Evolutionary conservation across 2,329 filamentous ascomycete genomes (phyloP), one percentile per base, ranked within the genome.

Genomic region (Alternaria conjuncta): DNA sequence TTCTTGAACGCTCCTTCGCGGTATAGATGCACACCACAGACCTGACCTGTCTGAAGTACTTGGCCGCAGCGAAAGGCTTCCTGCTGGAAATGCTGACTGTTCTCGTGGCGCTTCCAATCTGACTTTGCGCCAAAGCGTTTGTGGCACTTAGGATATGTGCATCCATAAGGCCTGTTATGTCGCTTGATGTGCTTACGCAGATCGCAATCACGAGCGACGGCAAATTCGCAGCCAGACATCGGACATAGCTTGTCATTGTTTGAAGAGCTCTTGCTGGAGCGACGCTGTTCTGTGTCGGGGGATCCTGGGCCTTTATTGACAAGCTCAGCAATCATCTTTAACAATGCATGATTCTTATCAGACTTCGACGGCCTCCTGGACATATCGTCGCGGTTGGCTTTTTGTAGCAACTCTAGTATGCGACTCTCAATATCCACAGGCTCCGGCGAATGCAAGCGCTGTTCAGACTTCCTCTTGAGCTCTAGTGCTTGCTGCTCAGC

Each of bases 51-150:
- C 2, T 50, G 18, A 1, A 58, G 11, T 12, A 49, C 21, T 6
- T 63, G 73, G 28, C 86, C 83, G 75, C 94, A 97, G 28, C 87
- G 87, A 89, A 92, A 97, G 51, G 86, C 85, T 72, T 94, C 90
- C 6, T 87, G 78, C 62, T 91, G 87, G 64, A 87, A 88, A 76
- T 97, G 94, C 73, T 95, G 91, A 15, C 87, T 89, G 68, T 89
- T 91, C 74, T 97, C 95, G 73, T 97, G 94, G 2, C 94, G 88
- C 76, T 96, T 97, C 94, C 89, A 97, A 79, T 97, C 94, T 63
- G 93, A 94, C 76, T 97, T 97, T 78, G 92, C 94, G n/a, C 94
- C 94, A 70, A 97, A 97, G 0, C 77, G 84, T 74, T 93, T 94
- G 53, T 81, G 78, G 73, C 94, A 97, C 28, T 82, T 80, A 9